Evolutionary conservation across 805 yeast species (phyloP).

Genomic region (Candida hungchunana): DNA sequence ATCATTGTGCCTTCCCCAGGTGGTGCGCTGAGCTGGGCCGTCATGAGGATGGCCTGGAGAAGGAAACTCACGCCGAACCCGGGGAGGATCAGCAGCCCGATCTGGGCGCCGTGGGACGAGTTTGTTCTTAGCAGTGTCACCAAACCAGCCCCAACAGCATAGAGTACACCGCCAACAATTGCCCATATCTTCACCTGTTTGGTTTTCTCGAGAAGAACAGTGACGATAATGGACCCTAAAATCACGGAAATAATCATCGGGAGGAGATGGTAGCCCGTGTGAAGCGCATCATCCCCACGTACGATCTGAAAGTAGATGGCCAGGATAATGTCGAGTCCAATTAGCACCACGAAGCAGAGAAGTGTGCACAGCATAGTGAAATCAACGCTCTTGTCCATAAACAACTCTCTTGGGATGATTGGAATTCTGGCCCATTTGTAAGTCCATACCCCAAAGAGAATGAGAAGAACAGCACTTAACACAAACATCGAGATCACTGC

Average conservation of each 20-base stretch:
- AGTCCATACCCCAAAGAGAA: constrained; percentile 10
- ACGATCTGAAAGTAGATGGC: constrained; percentile 52
- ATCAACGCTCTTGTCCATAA: constrained; percentile 33
- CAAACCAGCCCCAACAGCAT: constrained; percentile 34
- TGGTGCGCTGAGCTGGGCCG: constrained; percentile 46
- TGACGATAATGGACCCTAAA: constrained; percentile 17
- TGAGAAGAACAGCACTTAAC: constrained; percentile 18
- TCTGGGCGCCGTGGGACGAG: constrained; percentile 27
- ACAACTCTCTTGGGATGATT: constrained; percentile 37
- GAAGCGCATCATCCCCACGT: constrained; percentile 26
- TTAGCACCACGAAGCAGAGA: constrained; percentile 36
- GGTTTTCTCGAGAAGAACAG: constrained; percentile 29
- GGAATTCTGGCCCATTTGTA: constrained; percentile 8
- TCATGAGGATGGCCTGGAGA: constrained; percentile 29
- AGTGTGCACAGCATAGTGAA: constrained; percentile 30
- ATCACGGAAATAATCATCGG: constrained; percentile 21
- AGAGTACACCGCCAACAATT: constrained; percentile 27
- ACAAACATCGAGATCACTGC: constrained; percentile 45
- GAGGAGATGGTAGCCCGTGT: constrained; percentile 22
- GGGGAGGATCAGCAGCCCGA: constrained; percentile 35
- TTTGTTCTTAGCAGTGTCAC: constrained; percentile 29
- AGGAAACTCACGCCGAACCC: constrained; percentile 35
- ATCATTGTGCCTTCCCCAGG: constrained; percentile 46
- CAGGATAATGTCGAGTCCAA: constrained; percentile 28
- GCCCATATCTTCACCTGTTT: constrained; percentile 33